A percentile compares a stretch with the other conserved stretches of the same genome.
Conservation (phyloP, 805 yeast species). For the Limtongozyma cylindracea region DNA sequence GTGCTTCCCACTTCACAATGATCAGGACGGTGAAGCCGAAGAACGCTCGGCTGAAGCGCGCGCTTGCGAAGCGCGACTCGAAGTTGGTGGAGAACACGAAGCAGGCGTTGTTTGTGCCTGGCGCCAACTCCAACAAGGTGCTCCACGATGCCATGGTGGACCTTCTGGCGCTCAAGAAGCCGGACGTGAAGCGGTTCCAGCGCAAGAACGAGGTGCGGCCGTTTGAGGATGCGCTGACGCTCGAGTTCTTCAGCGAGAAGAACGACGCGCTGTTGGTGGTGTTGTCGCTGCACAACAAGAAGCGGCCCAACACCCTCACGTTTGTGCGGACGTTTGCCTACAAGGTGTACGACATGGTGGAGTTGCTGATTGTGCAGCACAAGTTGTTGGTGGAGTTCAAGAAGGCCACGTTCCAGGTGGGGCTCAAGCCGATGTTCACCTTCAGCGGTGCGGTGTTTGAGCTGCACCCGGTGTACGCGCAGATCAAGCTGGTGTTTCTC, state of each 20-base stretch:
- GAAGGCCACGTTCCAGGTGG: constrained; percentile 58
- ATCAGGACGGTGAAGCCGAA: constrained; percentile 49
- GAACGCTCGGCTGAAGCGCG: constrained; percentile 90
- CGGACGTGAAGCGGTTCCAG: constrained; percentile 63
- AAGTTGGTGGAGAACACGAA: constrained; percentile 78
- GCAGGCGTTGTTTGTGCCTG: constrained; percentile 79
- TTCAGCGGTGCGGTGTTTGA: constrained; percentile 89
- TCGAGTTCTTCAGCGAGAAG: constrained; percentile 88
- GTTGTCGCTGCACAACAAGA: constrained; percentile 57
- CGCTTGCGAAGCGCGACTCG: constrained; percentile 69
- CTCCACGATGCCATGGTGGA: constrained; percentile 81
- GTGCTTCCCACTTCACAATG: constrained; percentile 4
- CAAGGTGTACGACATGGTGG: constrained; percentile 85
- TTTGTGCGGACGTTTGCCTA: constrained; percentile 78
- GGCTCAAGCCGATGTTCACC: constrained; percentile 81
- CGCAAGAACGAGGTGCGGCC: constrained; percentile 82
- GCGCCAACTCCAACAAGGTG: constrained; percentile 51
- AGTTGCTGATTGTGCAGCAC: constrained; percentile 45
- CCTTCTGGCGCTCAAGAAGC: constrained; percentile 74
- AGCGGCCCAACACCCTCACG: constrained; percentile 78
- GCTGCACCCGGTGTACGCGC: constrained; percentile 63
- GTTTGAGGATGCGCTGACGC: constrained; percentile 64
- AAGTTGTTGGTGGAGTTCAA: constrained; percentile 65
- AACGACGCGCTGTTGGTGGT: constrained; percentile 78
- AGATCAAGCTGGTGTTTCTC: constrained; percentile 65